A percentile compares a stretch with the other conserved stretches of the same genome.
phyloP scores from a whole-genome alignment of 148 eudicot species.

The Polygonum aviculare region DNA sequence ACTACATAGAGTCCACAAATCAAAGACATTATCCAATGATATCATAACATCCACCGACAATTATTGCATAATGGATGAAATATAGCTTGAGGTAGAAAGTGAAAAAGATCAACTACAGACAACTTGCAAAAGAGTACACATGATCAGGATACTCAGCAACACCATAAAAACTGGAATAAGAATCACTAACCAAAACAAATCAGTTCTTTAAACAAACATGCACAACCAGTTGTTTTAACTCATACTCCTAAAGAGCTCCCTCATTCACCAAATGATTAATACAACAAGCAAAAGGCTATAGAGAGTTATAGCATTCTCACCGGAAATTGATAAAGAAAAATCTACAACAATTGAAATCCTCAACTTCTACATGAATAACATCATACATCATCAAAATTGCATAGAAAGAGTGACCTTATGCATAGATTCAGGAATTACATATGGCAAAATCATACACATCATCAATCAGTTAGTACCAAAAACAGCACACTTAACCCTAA shows the following conservation, averaged over 20 bases:
- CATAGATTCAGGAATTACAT: neutral
- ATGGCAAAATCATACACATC: neutral
- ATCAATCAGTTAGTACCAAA: neutral
- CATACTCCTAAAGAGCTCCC: too few species aligned
- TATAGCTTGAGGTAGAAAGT: neutral
- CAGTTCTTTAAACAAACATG: too few species aligned
- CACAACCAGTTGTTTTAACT: too few species aligned
- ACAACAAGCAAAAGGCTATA: too few species aligned
- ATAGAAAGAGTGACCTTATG: neutral
- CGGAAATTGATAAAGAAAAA: neutral
- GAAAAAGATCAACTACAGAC: neutral
- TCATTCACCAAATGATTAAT: too few species aligned
- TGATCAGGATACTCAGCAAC: neutral
- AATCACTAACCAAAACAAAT: conserved; percentile 1
- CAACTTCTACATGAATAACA: neutral
- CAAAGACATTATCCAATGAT: too few species aligned
- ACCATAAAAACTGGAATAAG: neutral
- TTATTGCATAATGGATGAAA: neutral
- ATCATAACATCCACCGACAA: neutral
- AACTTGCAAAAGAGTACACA: neutral
- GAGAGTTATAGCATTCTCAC: neutral
- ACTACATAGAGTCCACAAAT: too few species aligned
- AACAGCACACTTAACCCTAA: neutral
- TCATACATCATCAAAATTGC: neutral
- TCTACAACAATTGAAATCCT: neutral